Base-by-base conservation (phyloP, 2,329 filamentous ascomycete species). In the Gyromitra esculenta region DNA sequence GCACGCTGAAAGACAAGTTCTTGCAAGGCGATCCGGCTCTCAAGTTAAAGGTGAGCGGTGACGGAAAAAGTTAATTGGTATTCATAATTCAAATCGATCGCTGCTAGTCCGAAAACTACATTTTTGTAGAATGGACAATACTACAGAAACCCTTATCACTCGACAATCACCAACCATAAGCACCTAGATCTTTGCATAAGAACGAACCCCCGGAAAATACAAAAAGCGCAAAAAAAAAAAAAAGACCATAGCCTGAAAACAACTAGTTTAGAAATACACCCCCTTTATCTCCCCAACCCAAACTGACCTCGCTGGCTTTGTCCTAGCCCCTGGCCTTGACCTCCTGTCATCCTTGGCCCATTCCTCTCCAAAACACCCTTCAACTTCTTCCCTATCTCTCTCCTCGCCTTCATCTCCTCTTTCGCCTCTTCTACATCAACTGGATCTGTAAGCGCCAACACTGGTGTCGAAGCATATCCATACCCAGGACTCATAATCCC, bases 361-460 rank as follows among this genome's bases (percentile, higher is more conserved):
- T 48, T 73, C 39, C 66, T 78, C 57, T 77, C 77, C 54, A 84
- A 74, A 43, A 82, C 82, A 3, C 56, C 78, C 78, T 79, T 83
- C 65, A 91, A 82, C 81, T 87, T 88, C 41, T 83, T 83, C 37
- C 89, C 83, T 7, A 89, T 86, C 2, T 85, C 86, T 80, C 86
- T 86, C 79, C 88, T 85, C 77, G 84, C 86, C n/a, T 85, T 85
- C 77, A 86, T 83, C 82, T 87, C 88, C 74, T 86, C 85, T 82
- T 86, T 88, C 72, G 91, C 82, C 37, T 85, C 85, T 37, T 83
- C 83, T 84, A 89, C 90, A 81, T 91, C 90, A 67, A 87, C 85
- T 41, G 85, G 84, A 74, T 86, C 89, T 5, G 73, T 70, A 48
- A 78, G 31, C 35, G 63, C 76, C 57, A 78, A 25, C 25, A 79